Conservation (phyloP, 1,139 yeast species). For the Sugiyamaella xylanicola region DNA sequence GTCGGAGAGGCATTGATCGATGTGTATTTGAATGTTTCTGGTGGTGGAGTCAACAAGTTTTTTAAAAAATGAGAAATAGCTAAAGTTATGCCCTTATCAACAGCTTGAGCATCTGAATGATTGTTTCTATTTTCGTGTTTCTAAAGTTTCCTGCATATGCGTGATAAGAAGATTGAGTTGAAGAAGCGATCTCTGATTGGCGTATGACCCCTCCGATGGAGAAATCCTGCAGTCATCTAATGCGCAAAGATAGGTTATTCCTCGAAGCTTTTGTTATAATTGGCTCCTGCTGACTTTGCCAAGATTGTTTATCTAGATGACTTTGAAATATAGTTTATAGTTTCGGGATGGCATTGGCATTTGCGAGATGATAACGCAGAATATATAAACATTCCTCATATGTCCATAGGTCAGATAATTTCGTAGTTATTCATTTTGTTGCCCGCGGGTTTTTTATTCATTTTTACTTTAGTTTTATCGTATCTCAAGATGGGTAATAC, state of each 20-base stretch:
- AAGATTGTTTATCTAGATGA: background rate
- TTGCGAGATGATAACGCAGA: too few species aligned
- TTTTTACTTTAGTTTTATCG: background rate
- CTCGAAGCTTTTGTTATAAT: background rate
- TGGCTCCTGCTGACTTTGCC: background rate
- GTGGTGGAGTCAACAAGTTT: too few species aligned
- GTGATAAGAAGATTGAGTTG: background rate
- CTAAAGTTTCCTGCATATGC: background rate
- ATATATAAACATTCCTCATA: too few species aligned
- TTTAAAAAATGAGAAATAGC: too few species aligned
- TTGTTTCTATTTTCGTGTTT: background rate
- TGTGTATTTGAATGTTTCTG: too few species aligned
- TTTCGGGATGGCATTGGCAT: too few species aligned
- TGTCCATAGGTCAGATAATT: too few species aligned
- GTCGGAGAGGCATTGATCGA: too few species aligned
- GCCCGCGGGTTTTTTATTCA: background rate
- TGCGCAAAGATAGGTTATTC: background rate
- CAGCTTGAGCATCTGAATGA: background rate
- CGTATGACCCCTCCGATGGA: too few species aligned
- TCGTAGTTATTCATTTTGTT: background rate
- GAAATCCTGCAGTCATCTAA: background rate
- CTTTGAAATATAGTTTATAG: too few species aligned
- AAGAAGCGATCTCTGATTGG: background rate
- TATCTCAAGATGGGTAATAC: constrained; percentile 21
- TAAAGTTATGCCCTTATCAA: too few species aligned